These are phyloP conservation scores for Cyclotella baltica DNA, from an alignment of 108 stramenopile genomes.

Conservation along the genomic window DNA sequence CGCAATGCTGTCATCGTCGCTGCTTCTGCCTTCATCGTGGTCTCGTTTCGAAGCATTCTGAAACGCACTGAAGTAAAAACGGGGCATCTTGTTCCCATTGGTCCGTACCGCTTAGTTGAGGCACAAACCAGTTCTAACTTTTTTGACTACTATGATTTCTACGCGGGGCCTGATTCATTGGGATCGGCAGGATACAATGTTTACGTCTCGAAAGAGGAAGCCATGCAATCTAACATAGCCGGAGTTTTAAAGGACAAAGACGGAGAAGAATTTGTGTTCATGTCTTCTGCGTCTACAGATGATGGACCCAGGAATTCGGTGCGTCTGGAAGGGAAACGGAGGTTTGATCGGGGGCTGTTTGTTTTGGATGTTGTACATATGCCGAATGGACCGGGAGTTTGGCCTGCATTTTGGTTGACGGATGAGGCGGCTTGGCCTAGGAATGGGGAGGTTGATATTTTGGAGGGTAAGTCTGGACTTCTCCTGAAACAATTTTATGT, in stretches of 20 bases:
- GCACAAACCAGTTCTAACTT: constrained; percentile 70
- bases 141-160: constrained; percentile 79
- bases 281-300: constrained; percentile 70
- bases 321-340: constrained; percentile 77
- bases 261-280: constrained; percentile 79
- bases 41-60: background rate
- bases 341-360: constrained; percentile 86
- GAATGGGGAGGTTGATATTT: constrained; percentile 62
- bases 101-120: constrained; percentile 50
- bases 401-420: constrained; percentile 65
- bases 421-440: constrained; percentile 56
- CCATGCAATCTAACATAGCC: constrained; percentile 61
- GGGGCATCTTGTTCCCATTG: constrained; percentile 26
- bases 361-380: constrained; percentile 71
- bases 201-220: constrained; percentile 66
- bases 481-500: background rate
- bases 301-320: constrained; percentile 79
- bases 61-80: background rate
- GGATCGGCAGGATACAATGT: constrained; percentile 80
- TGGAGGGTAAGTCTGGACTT: constrained; percentile 40
- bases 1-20: background rate
- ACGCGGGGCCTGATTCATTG: constrained; percentile 79
- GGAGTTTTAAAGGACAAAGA: constrained; percentile 58
- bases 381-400: constrained; percentile 60
- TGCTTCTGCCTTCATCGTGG: background rate